Percentiles rank a stretch among this genome's conserved stretches.
Evolutionary conservation across 2,329 filamentous ascomycete species (phyloP).

Genomic region (Knufia fluminis): DNA sequence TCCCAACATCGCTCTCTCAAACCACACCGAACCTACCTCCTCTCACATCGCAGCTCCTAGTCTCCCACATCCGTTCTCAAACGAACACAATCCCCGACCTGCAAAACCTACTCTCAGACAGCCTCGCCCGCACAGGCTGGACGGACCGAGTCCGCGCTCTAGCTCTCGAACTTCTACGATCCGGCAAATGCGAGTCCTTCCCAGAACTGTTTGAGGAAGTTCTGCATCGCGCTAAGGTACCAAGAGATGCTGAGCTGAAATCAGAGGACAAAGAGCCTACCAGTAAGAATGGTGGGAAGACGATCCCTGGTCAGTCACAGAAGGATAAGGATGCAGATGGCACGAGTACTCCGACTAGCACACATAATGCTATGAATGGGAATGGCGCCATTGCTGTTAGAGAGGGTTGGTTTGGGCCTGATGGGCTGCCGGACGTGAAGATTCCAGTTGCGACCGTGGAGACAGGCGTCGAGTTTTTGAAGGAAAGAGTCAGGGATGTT

Average conservation of each 20-base stretch:
- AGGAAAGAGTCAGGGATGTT: slow-evolving; percentile 43
- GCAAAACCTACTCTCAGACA: slow-evolving; percentile 44
- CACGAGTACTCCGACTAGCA: slow-evolving; percentile 10
- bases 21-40: slow-evolving; percentile 2
- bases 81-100: slow-evolving; percentile 46
- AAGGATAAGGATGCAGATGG: slow-evolving; percentile 3
- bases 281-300: slow-evolving; percentile 16
- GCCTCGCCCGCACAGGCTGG: slow-evolving; percentile 51
- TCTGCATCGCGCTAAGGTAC: slow-evolving; percentile 36
- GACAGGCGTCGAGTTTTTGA: slow-evolving; percentile 43
- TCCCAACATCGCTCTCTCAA: slow-evolving; percentile 2
- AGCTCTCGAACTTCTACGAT: slow-evolving; percentile 47
- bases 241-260: slow-evolving; percentile 25
- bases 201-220: slow-evolving; percentile 48
- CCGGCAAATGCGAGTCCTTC: slow-evolving; percentile 48
- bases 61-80: slow-evolving; percentile 18
- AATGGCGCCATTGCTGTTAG: slow-evolving; percentile 25
- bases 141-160: slow-evolving; percentile 46
- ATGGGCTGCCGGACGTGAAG: slow-evolving; percentile 34
- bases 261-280: slow-evolving; percentile 21
- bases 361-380: slow-evolving; percentile 13
- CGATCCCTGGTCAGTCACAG: slow-evolving; percentile 11
- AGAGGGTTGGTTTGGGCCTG: slow-evolving; percentile 29
- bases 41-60: slow-evolving; percentile 8
- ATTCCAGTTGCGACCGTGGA: slow-evolving; percentile 42